Evolutionary conservation across 495 filamentous ascomycete genomes (phyloP), one percentile per base, ranked within the genome.

Genomic region (Hyaloscypha bicolor): DNA sequence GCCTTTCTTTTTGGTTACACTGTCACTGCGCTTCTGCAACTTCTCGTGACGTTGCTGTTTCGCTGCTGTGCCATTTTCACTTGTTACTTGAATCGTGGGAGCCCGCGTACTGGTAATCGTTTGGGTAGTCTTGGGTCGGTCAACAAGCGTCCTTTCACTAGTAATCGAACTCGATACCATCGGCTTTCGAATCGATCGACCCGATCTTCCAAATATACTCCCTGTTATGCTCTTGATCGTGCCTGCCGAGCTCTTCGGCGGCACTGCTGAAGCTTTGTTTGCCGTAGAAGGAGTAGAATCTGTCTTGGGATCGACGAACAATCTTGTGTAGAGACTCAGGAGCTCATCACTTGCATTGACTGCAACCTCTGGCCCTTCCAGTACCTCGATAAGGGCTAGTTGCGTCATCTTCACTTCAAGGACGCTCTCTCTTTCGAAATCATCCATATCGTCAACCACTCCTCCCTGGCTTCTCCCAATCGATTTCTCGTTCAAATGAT

Each of bases 341-440:
- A 99, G 82, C 69, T 96, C 90, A 60, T 91, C 88, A 70, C 89
- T 92, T 63, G 88, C 86, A 71, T 95, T 93, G 39, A 97, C 90
- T 12, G 95, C 93, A 62, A 88, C 85, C 66, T 91, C 88, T 0
- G 93, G 85, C 6, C 92, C 93, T 73, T 97, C 91, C 19, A 91
- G 72, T 12, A 93, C 80, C 76, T 98, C 95, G 12, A 93, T 73
- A 45, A 99, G 86, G 4, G 91, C 84, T 66, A 99, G 82, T 71
- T 97, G 93, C 9, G 93, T 97, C 87, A 99, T 97, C 73, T 94
- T 96, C 35, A 97, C 85, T 76, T 97, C 91, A 29, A 99, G 76
- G 31, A 97, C 90, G 22, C 84, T 82, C 72, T 92, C 90, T 71
- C 91, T 94, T 72, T 97, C 93, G 45, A 87, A 86, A 64, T 85